Evolutionary conservation across 352 stramenopile genomes (phyloP), one percentile per base, ranked within the genome.

Genomic region (Phytophthora ohioensis): DNA sequence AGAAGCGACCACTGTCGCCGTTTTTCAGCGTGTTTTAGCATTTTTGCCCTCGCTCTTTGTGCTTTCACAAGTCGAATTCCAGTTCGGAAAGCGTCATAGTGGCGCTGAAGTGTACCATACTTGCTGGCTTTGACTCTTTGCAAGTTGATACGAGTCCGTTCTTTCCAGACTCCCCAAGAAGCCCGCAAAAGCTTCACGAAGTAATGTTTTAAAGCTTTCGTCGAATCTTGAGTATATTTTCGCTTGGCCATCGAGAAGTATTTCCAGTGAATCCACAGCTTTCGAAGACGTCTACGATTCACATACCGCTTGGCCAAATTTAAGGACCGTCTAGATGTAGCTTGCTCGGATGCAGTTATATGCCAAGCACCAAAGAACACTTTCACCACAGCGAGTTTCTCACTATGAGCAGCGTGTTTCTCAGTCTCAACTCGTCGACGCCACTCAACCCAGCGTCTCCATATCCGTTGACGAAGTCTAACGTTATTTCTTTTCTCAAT

Each of bases 231-330:
- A 4, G 81, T 71, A 66, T 94, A 89, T 34, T 92, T 91, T 31
- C 78, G 73, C 43, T 77, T 87, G 11, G 73, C 71, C 32, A 84
- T 87, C 3, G 85, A 88, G 56, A 92, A 96, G 17, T 85, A 85
- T 46, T 91, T 93, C 89, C 89, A 96, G 46, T 92, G 71, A 47
- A 81, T 63, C 89, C 89, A 96, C 5, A 93, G 53, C 35, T 93
- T 93, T 6, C 81, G 81, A 32, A 93, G 67, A 0, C 78, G 71
- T 3, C 79, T 69, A 21, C 88, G 87, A 34, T 87, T 88, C 3
- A 91, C 71, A 63, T 91, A 90, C 5, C 87, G 64, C 34, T 82
- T 85, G 1, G 82, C 85, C 3, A 94, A 36, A 7, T 58, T 82
- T 2, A 93, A 54, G 3, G 87, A 81, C 10, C 87, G 65, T 47